These are phyloP conservation scores for Trichoderma reesei DNA, from an alignment of 495 filamentous ascomycete genomes.

Conservation along the genomic window DNA sequence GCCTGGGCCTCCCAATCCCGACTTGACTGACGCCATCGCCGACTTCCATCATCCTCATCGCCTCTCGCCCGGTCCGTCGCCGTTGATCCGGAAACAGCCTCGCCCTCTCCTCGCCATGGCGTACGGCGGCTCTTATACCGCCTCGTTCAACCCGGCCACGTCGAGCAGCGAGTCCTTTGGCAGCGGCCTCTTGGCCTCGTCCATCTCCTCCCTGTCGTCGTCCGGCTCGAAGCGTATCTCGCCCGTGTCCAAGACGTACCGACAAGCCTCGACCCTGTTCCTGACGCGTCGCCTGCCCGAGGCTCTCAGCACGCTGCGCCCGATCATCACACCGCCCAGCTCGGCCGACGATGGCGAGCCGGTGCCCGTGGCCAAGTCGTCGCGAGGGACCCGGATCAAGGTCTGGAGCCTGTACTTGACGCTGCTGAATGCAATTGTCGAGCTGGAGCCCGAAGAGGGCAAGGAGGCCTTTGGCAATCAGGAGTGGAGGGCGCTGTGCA, in stretches of 20 bases:
- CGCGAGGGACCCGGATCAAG: slow-evolving; percentile 73
- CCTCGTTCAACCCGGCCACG: slow-evolving; percentile 24
- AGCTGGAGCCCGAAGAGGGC: slow-evolving; percentile 82
- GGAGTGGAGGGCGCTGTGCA: slow-evolving; percentile 70
- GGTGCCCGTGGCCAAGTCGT: slow-evolving; percentile 64
- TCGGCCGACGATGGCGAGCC: slow-evolving; percentile 31
- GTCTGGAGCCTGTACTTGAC: slow-evolving; percentile 96
- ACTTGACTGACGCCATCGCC: not conserved
- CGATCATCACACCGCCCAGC: slow-evolving; percentile 52
- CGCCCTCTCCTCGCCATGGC: slow-evolving; percentile 21
- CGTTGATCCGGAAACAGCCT: not conserved
- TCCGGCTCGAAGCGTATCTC: slow-evolving; percentile 46
- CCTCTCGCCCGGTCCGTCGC: not conserved
- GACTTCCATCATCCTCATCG: not conserved
- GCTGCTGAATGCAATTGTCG: slow-evolving; percentile 78
- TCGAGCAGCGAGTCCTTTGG: slow-evolving; percentile 15
- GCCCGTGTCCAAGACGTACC: slow-evolving; percentile 72
- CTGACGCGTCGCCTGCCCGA: slow-evolving; percentile 86
- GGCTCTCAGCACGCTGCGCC: slow-evolving; percentile 70
- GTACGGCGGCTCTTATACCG: slow-evolving; percentile 28
- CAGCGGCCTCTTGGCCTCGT: slow-evolving; percentile 32
- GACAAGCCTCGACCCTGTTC: slow-evolving; percentile 82
- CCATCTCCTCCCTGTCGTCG: slow-evolving; percentile 36
- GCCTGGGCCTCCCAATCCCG: no score
- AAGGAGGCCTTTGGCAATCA: slow-evolving; percentile 74